Evolutionary conservation across 1,284 basidiomycete genomes (phyloP).

Genomic region (Pyrrhoderma lamaoense): DNA sequence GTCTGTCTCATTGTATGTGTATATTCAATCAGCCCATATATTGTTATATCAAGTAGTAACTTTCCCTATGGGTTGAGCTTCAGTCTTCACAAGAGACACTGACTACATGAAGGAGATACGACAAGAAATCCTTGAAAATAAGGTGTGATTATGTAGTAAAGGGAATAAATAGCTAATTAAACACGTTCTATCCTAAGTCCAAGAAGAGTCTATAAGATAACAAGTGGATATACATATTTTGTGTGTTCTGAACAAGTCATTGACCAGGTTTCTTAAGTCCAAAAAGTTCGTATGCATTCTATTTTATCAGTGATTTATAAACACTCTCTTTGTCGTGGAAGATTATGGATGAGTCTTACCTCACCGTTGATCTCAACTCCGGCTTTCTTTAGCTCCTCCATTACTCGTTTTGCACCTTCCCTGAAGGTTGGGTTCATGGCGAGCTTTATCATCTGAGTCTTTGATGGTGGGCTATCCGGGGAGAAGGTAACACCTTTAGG

Average conservation of each 20-base stretch:
- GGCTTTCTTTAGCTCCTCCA: slow-evolving; percentile 48
- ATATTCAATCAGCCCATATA: too few species aligned
- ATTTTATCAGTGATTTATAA: background rate
- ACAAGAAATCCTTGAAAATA: too few species aligned
- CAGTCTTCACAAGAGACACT: too few species aligned
- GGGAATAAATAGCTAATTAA: too few species aligned
- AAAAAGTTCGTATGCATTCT: slow-evolving; percentile 16
- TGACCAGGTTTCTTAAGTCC: slow-evolving; percentile 9
- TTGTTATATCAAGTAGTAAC: too few species aligned
- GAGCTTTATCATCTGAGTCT: slow-evolving; percentile 46
- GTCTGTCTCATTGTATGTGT: too few species aligned
- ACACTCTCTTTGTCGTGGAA: background rate
- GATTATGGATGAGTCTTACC: slow-evolving; percentile 29
- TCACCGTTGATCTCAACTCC: slow-evolving; percentile 46
- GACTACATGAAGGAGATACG: too few species aligned
- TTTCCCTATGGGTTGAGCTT: too few species aligned
- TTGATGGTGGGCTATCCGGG: slow-evolving; percentile 37
- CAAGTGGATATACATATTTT: too few species aligned
- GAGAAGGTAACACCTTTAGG: slow-evolving; percentile 41
- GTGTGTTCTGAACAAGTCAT: background rate
- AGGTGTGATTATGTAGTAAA: too few species aligned
- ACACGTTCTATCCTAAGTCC: too few species aligned
- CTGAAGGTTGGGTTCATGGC: slow-evolving; percentile 46
- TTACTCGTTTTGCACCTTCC: slow-evolving; percentile 38
- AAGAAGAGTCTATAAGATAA: too few species aligned